Percentiles rank a stretch among this genome's conserved stretches.
These are phyloP conservation scores for Cyclocybe cylindracea DNA, from an alignment of 768 basidiomycete genomes.

Conservation along the genomic window DNA sequence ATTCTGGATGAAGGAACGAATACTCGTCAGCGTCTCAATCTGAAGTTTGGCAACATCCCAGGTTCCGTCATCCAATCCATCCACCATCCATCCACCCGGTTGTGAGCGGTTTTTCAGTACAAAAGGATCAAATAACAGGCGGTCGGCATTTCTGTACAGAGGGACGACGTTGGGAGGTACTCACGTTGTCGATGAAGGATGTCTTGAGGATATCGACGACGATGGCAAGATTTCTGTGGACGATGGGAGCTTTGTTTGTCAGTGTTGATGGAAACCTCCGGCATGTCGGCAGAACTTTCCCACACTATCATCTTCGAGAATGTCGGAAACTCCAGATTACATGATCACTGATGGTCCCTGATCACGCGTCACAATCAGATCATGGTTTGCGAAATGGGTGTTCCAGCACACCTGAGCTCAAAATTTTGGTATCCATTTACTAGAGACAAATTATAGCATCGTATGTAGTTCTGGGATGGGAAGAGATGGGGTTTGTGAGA, in stretches of 20 bases:
- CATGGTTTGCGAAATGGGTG: no score
- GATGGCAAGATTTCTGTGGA: constrained; percentile 15
- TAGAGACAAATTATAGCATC: no score
- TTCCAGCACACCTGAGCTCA: no score
- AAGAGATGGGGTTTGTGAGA: no score
- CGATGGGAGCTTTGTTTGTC: constrained; percentile 15
- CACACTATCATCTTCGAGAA: no score
- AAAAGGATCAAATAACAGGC: constrained; percentile 1
- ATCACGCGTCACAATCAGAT: no score
- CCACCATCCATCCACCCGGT: constrained; percentile 27
- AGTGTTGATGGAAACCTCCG: constrained; percentile 9
- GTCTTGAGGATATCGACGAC: constrained; percentile 31
- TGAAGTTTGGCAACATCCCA: constrained; percentile 7
- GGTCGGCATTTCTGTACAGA: neutral
- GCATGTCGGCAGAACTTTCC: constrained; percentile 7
- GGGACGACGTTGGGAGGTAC: constrained; percentile 17
- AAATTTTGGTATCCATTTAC: no score
- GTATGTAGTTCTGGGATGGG: no score
- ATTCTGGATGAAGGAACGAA: constrained; percentile 43
- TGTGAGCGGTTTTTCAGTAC: constrained; percentile 8
- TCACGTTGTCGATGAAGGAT: constrained; percentile 35
- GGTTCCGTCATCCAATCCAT: constrained; percentile 25
- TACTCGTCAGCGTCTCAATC: constrained; percentile 8
- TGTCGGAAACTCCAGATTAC: no score
- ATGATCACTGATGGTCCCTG: no score